These are phyloP conservation scores for Arabidopsis thaliana DNA, from an alignment of 345 rosid species.

Conservation along the genomic window DNA sequence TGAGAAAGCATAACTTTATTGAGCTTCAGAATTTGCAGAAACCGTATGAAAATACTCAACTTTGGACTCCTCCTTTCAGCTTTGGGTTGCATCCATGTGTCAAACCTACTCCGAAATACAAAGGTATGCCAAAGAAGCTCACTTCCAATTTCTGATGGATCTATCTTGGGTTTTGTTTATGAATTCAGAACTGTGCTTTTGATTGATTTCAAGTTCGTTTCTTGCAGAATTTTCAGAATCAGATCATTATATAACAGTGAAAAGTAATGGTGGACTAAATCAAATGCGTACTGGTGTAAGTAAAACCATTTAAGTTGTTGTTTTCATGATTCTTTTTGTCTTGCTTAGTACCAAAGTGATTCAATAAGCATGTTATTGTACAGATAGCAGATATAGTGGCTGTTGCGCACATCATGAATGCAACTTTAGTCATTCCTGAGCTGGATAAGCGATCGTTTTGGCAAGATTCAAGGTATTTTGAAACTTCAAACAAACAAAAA, in stretches of 20 bases:
- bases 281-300: constrained; percentile 99
- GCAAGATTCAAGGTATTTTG: constrained; percentile 84
- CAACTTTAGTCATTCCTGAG: constrained; percentile 88
- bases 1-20: constrained; percentile 1
- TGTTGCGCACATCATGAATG: constrained; percentile 89
- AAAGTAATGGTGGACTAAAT: constrained; percentile 94
- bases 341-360: neutral
- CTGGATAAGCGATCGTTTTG: constrained; percentile 89
- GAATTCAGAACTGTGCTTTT: constrained; percentile 5
- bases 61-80: constrained; percentile 73
- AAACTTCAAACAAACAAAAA: neutral
- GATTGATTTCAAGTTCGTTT: neutral
- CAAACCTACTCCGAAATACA: constrained; percentile 63
- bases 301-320: constrained; percentile 18
- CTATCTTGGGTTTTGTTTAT: neutral
- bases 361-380: constrained; percentile 23
- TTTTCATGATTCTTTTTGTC: neutral
- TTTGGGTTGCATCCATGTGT: constrained; percentile 73
- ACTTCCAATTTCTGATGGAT: neutral
- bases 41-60: constrained; percentile 43
- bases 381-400: constrained; percentile 96
- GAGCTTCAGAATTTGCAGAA: constrained; percentile 48
- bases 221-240: constrained; percentile 59
- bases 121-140: constrained; percentile 49
- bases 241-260: constrained; percentile 72